Evolutionary conservation across 1,284 basidiomycete species (phyloP), one percentile per base, ranked within the genome.

Genomic region (Apiotrichum domesticum): DNA sequence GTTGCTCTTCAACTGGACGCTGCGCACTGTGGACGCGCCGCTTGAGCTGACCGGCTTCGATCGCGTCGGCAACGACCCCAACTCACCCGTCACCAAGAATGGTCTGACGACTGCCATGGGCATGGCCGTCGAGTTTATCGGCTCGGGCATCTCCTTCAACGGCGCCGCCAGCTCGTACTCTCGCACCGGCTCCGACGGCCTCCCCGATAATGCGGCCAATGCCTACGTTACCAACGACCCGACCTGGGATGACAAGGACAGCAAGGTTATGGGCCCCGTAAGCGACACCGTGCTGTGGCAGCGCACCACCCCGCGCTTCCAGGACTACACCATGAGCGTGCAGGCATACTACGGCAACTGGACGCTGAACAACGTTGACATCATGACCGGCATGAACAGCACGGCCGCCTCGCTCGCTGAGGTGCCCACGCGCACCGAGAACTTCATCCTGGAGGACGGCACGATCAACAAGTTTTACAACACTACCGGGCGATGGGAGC

Each of bases 381-480:
- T 48, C 35, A 39, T 39, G 35, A 48, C 46, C n/a, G 46, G 46
- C 46, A 37, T 48, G 46, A 48, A 48, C 46, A 15, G 7, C n/a
- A 15, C 14, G 29, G 35, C 35, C 13, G 35, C 46, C 13, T 48
- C 46, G 46, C 46, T 48, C 15, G 35, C 13, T 9, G 46, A 48
- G 7, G 46, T 48, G 4, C 34, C 34, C 9, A 48, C 35, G 35
- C 34, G 35, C 34, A n/a, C 21, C 3, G 46, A 37, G n/a, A 48
- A 48, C 14, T 37, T 48, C 15, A 32, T 48, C 35, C 6, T 4
- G 35, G 35, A 6, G 14, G 35, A 48, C 35, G 14, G n/a, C 9
- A n/a, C 4, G 7, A 14, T 48, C 35, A 48, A 48, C 15, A 4
- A 34, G 35, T 48, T 48, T 37, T 48, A 48, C 35, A 48, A 48